phyloP scores from a whole-genome alignment of 78 protist genomes.

The Tieghemostelium lacteum region DNA sequence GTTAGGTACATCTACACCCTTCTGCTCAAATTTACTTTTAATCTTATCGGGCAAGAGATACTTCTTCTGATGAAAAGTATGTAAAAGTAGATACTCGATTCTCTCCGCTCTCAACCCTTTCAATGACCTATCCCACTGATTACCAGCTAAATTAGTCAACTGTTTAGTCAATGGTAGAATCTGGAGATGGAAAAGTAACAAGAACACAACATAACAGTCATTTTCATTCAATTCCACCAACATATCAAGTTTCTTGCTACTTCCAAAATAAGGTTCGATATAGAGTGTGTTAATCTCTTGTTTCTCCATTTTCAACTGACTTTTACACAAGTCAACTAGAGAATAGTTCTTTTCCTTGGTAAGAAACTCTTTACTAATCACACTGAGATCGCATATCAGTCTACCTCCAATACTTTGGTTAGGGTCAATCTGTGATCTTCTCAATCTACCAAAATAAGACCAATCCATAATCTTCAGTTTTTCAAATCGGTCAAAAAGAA shows the following conservation, averaged over 20 bases:
- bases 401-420: constrained; percentile 77
- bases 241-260: constrained; percentile 13
- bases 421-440: constrained; percentile 30
- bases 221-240: constrained; percentile 80
- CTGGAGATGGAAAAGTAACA: constrained; percentile 85
- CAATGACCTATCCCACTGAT: constrained; percentile 93
- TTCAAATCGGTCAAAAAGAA: constrained; percentile 92
- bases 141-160: constrained; percentile 94
- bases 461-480: constrained; percentile 80
- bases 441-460: constrained; percentile 93
- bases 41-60: constrained; percentile 94
- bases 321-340: constrained; percentile 82
- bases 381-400: constrained; percentile 87
- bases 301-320: constrained; percentile 79
- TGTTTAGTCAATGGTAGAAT: constrained; percentile 96
- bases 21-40: background rate
- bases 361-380: constrained; percentile 80
- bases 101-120: constrained; percentile 97
- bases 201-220: constrained; percentile 84
- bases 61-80: constrained; percentile 92
- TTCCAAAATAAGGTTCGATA: constrained; percentile 39
- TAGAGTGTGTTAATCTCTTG: constrained; percentile 13
- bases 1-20: background rate
- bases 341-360: constrained; percentile 82
- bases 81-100: constrained; percentile 96